Base-by-base conservation (phyloP, 345 rosid species). In the Garcia nutans region DNA sequence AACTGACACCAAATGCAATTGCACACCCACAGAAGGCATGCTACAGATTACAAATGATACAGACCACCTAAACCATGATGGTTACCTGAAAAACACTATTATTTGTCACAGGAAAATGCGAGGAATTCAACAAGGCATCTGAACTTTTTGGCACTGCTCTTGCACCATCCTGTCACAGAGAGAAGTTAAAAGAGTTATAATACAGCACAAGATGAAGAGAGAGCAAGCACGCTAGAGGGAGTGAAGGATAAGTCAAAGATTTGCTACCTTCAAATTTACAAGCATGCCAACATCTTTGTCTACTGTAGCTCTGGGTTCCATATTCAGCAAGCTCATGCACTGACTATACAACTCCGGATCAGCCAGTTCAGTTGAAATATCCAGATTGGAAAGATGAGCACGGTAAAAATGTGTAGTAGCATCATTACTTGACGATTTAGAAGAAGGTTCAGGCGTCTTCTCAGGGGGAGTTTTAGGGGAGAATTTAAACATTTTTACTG, bases 311-410 rank as follows among this genome's bases (percentile, higher is more conserved):
- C 76, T 68, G 70, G 74, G 85, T 76, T 84, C 86, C 44, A 68
- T 69, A 44, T 73, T 80, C 58, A 92, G 68, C 70, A 85, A 78
- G 76, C 79, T 77, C 80, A 87, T 84, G 77, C 86, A 86, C 77
- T 78, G 84, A 73, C 74, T 75, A 81, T 72, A 86, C 86, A 92
- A 71, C 80, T 93, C 96, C 0, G 91, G 78, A 81, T 85, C 86
- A 68, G 90, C 84, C 76, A 96, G 96, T 75, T 93, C 93, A 47
- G 81, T 70, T 4, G 99, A 93, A 76, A 96, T 83, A 85, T 96
- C 98, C 67, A 96, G 88, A 86, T 87, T 90, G 56, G 98, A 90
- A 60, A 96, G 91, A 87, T 96, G 93, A 75, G 84, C 83, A 69
- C 73, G 63, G 59, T 80, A 74, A 83, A 68, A 68, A 42, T 65